Evolutionary conservation across 805 yeast species (phyloP).

Genomic region (Lachancea nothofagi): DNA sequence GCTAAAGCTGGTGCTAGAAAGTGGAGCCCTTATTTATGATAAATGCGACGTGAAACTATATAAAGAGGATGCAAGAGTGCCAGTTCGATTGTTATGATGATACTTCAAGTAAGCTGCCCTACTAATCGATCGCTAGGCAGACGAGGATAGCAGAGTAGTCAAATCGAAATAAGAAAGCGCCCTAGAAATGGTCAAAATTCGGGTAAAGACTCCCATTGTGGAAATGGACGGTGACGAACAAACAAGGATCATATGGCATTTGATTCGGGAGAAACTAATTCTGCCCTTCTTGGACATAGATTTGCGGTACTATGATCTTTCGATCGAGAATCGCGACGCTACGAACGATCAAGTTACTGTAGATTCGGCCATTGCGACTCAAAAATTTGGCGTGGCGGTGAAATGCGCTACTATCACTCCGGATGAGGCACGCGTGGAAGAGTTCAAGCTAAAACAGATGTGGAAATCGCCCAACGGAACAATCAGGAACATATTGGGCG

Average conservation of each 20-base stretch:
- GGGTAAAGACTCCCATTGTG: conserved; percentile 83
- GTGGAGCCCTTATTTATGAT: no score
- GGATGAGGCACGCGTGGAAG: conserved; percentile 90
- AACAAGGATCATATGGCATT: conserved; percentile 94
- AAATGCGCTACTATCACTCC: conserved; percentile 99
- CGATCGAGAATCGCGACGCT: conserved; percentile 78
- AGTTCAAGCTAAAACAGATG: conserved; percentile 88
- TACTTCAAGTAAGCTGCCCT: no score
- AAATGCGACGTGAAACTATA: no score
- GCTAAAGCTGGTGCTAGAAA: no score
- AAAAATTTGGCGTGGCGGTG: conserved; percentile 85
- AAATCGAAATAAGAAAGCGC: background rate
- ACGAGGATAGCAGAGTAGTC: background rate
- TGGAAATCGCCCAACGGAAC: conserved; percentile 98
- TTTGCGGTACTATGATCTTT: conserved; percentile 85
- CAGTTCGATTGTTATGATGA: no score
- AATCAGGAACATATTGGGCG: conserved; percentile 90
- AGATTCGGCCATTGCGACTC: conserved; percentile 86
- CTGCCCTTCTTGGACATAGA: conserved; percentile 82
- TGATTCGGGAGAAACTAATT: conserved; percentile 80
- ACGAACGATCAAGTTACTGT: conserved; percentile 85
- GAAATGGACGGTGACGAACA: conserved; percentile 98
- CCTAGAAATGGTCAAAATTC: conserved; percentile 45
- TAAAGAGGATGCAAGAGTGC: no score
- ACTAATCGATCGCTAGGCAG: no score